A percentile compares a stretch with the other conserved stretches of the same genome.
Evolutionary conservation across 1,139 yeast species (phyloP).

Genomic region (Suzukiozyma palmioleophila): DNA sequence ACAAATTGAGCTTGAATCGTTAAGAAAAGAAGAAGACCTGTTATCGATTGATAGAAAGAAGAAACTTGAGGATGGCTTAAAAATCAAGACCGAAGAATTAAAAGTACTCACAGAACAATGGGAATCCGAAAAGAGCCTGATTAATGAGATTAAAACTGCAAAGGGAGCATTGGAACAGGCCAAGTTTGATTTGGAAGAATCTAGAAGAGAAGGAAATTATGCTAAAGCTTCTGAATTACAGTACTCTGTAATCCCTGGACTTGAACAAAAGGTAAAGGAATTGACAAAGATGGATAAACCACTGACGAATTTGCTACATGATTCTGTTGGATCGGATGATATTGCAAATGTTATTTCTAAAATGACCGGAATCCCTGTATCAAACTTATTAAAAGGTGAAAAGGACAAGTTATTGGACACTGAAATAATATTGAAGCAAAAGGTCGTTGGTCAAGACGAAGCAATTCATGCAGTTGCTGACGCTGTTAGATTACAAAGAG

Average conservation of each 20-base stretch:
- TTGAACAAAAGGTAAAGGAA: constrained; percentile 54
- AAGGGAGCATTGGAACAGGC: constrained; percentile 84
- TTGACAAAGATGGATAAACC: constrained; percentile 39
- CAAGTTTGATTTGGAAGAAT: constrained; percentile 72
- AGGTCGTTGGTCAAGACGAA: constrained; percentile 94
- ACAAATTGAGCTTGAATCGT: constrained; percentile 88
- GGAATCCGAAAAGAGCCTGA: constrained; percentile 75
- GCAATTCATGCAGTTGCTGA: constrained; percentile 87
- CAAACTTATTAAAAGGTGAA: constrained; percentile 87
- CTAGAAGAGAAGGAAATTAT: constrained; percentile 81
- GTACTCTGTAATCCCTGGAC: constrained; percentile 77
- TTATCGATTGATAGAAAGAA: constrained; percentile 70
- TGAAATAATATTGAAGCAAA: constrained; percentile 71
- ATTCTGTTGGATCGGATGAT: constrained; percentile 90
- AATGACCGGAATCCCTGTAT: constrained; percentile 96
- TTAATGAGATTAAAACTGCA: constrained; percentile 72
- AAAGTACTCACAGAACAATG: constrained; percentile 71
- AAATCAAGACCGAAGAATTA: constrained; percentile 59
- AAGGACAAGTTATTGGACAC: constrained; percentile 83
- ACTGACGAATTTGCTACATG: constrained; percentile 57
- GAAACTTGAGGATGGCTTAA: constrained; percentile 62
- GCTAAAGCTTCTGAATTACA: constrained; percentile 86
- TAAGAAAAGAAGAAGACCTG: constrained; percentile 87
- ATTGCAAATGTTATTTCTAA: constrained; percentile 87
- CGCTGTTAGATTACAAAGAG: constrained; percentile 93